phyloP scores from a whole-genome alignment of 495 filamentous ascomycete genomes.

The Tuber microsphaerosporum region DNA sequence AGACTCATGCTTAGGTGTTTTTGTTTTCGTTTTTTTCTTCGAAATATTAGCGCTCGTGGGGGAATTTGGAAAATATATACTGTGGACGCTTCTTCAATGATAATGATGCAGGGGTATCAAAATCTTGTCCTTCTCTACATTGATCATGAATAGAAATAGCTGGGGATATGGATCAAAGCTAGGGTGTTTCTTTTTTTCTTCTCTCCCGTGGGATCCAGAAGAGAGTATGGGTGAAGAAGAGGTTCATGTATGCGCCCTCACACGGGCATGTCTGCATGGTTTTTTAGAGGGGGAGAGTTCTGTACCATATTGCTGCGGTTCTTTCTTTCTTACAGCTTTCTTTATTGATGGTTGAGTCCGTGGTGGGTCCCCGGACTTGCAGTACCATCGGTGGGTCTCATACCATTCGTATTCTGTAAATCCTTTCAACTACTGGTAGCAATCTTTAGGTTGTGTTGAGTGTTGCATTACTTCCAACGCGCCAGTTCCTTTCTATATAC shows the following conservation, averaged over 20 bases:
- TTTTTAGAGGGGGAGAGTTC: neutral
- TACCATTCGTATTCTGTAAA: neutral
- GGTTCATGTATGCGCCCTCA: neutral
- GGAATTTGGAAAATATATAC: neutral
- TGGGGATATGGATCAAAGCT: neutral
- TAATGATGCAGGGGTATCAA: neutral
- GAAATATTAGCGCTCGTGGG: neutral
- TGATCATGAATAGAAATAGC: neutral
- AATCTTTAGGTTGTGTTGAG: neutral
- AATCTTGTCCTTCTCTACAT: neutral
- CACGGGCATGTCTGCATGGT: neutral
- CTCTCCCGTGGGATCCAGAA: neutral
- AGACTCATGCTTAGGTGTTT: conserved; percentile 19
- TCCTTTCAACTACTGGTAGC: neutral
- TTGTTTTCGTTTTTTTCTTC: neutral
- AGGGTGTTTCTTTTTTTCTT: neutral
- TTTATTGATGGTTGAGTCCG: neutral
- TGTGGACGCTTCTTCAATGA: neutral
- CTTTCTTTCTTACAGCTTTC: neutral
- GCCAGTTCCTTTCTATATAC: neutral
- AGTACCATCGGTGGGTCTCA: neutral
- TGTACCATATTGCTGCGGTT: neutral
- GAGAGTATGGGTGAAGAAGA: neutral
- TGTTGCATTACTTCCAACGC: neutral
- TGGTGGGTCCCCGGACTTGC: neutral